A percentile compares a stretch with the other conserved stretches of the same genome.
phyloP scores from a whole-genome alignment of 75 land plant genomes.

The Pinus taeda region DNA sequence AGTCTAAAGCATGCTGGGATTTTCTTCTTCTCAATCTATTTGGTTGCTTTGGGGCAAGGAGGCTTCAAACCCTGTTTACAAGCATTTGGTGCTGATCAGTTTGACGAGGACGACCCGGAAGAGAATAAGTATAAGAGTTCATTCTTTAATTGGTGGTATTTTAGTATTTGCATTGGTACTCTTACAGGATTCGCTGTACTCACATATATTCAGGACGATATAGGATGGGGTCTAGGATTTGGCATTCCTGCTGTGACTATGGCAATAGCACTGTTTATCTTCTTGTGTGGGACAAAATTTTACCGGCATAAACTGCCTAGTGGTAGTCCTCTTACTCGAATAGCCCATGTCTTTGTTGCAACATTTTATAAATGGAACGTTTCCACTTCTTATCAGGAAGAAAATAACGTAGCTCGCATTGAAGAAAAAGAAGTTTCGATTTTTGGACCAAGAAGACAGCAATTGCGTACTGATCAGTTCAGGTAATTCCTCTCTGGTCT shows the following conservation, averaged over 20 bases:
- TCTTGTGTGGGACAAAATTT: no score
- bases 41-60: no score
- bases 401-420: neutral
- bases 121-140: no score
- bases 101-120: no score
- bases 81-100: no score
- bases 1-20: neutral
- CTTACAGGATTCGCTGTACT: conserved; percentile 57
- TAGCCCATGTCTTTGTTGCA: neutral
- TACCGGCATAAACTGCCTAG: no score
- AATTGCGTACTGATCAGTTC: conserved; percentile 21
- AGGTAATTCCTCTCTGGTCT: conserved; percentile 13
- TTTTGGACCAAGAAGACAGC: conserved; percentile 12
- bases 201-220: conserved; percentile 64
- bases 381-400: neutral
- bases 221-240: conserved; percentile 79
- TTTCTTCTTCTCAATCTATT: conserved; percentile 23
- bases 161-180: conserved; percentile 8
- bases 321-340: no score
- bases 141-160: no score
- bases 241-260: conserved; percentile 62
- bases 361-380: conserved; percentile 14
- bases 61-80: no score
- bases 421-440: conserved; percentile 14
- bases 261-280: conserved; percentile 25